Evolutionary conservation across 2,329 filamentous ascomycete genomes (phyloP).

Genomic region (Apiospora kogelbergensis): DNA sequence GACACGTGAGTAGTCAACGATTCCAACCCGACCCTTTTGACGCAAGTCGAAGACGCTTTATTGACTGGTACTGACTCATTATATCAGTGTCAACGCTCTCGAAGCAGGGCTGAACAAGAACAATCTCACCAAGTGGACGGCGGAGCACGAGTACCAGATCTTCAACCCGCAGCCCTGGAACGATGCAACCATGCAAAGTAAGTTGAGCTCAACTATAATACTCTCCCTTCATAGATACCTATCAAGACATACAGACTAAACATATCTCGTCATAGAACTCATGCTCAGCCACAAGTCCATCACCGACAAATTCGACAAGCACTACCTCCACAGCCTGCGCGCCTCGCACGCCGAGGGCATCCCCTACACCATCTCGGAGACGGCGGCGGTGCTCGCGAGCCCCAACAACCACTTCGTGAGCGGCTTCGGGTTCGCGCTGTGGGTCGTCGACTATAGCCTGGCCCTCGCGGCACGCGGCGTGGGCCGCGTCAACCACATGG

Average conservation of each 20-base stretch:
- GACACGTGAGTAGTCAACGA: background rate
- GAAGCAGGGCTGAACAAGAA: slow-evolving; percentile 12
- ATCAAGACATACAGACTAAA: background rate
- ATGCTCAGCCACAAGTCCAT: slow-evolving; percentile 14
- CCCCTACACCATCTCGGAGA: slow-evolving; percentile 12
- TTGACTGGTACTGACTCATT: background rate
- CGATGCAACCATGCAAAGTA: slow-evolving; percentile 12
- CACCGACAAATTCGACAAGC: background rate
- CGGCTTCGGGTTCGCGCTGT: slow-evolving; percentile 33
- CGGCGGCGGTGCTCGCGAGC: slow-evolving; percentile 5
- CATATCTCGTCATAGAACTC: background rate
- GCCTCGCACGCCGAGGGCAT: slow-evolving; percentile 4
- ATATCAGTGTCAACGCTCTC: slow-evolving; percentile 2
- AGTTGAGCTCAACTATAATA: background rate
- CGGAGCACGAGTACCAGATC: slow-evolving; percentile 17
- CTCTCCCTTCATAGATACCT: background rate
- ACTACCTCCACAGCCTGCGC: background rate
- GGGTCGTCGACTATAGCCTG: slow-evolving; percentile 35
- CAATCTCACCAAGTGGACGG: slow-evolving; percentile 6
- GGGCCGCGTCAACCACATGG: slow-evolving; percentile 18
- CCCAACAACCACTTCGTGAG: slow-evolving; percentile 25
- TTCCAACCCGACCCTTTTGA: no score
- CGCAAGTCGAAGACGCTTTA: no score
- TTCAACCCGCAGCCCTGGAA: background rate
- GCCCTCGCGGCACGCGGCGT: slow-evolving; percentile 19